phyloP scores from a whole-genome alignment of 2,329 filamentous ascomycete genomes.

The Fusarium anguioides region DNA sequence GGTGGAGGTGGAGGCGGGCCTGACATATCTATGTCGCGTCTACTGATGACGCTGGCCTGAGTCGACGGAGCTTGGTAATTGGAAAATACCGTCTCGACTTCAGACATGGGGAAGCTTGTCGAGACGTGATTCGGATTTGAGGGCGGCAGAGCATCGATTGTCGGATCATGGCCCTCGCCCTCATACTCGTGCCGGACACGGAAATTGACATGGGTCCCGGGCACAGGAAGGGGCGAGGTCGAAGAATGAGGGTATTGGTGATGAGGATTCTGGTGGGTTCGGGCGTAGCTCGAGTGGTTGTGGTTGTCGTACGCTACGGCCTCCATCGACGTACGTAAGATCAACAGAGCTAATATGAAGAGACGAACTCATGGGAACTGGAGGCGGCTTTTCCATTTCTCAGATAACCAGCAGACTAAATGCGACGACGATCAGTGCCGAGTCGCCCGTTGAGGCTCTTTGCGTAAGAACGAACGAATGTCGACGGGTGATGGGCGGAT shows the following conservation, averaged over 20 bases:
- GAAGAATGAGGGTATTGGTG: constrained; percentile 9
- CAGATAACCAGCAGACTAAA: constrained; percentile 22
- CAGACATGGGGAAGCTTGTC: constrained; percentile 43
- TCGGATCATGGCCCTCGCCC: constrained; percentile 22
- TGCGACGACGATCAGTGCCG: constrained; percentile 23
- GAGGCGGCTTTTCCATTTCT: constrained; percentile 36
- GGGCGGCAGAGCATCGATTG: constrained; percentile 26
- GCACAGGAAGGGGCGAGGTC: constrained; percentile 28
- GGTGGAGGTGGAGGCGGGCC: constrained; percentile 37
- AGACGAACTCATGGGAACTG: constrained; percentile 33
- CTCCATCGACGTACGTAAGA: constrained; percentile 35
- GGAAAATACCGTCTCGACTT: constrained; percentile 44
- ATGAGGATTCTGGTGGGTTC: constrained; percentile 19
- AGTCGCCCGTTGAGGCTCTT: constrained; percentile 32
- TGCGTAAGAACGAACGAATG: constrained; percentile 7
- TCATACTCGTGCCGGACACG: constrained; percentile 6
- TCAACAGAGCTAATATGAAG: constrained; percentile 28
- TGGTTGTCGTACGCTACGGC: constrained; percentile 31
- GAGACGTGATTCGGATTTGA: constrained; percentile 16
- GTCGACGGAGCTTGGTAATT: constrained; percentile 46
- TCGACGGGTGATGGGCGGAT: background rate
- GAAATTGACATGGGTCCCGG: constrained; percentile 27
- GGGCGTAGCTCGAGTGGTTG: constrained; percentile 27
- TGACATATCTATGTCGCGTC: constrained; percentile 39
- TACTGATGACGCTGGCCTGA: constrained; percentile 45